These are phyloP conservation scores for Raddia distichophylla DNA, from an alignment of 176 grass and related monocot species.

Conservation along the genomic window DNA sequence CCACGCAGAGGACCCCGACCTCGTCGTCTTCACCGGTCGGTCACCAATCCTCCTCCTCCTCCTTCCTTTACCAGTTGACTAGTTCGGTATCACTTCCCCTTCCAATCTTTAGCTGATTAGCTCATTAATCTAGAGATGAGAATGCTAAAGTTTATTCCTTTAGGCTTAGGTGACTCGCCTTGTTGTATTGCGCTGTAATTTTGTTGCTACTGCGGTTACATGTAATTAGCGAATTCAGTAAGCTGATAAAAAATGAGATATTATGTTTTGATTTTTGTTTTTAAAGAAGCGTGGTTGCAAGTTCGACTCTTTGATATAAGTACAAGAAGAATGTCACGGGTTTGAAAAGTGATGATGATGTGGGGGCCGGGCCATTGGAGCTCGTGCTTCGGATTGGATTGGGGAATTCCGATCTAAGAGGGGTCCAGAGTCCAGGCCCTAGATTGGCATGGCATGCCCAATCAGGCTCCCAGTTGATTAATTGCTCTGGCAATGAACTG, in stretches of 20 bases:
- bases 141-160: background rate
- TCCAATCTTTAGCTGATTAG: background rate
- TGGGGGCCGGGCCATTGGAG: constrained; percentile 5
- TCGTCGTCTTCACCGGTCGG: constrained; percentile 90
- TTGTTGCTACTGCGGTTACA: background rate
- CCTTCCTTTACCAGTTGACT: background rate
- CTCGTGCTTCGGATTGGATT: constrained; percentile 11
- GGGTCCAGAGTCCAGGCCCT: background rate
- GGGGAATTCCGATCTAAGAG: background rate
- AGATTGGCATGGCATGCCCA: background rate
- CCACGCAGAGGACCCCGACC: constrained; percentile 85
- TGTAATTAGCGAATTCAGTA: background rate
- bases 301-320: background rate
- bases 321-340: constrained; percentile 25
- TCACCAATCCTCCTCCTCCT: background rate
- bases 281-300: background rate
- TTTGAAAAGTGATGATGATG: background rate
- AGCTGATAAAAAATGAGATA: background rate
- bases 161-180: background rate
- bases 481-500: background rate
- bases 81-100: background rate
- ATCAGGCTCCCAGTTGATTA: background rate
- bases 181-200: background rate
- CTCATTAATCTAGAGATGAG: background rate
- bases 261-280: background rate